phyloP scores from a whole-genome alignment of 1,139 yeast species.

The Yamadazyma dushanensis region DNA sequence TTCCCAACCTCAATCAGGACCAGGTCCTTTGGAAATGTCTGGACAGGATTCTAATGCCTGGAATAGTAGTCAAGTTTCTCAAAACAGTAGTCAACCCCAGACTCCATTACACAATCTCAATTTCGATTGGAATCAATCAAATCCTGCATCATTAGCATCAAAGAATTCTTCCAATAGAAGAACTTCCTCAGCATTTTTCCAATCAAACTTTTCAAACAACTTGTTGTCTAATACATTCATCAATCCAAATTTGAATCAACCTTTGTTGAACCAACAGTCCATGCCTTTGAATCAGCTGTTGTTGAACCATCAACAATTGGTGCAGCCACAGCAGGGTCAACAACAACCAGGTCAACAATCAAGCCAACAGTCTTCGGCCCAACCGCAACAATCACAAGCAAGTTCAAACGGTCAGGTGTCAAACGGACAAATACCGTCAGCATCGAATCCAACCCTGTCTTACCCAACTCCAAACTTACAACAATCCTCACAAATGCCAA shows the following conservation, averaged over 20 bases:
- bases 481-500: constrained; percentile 1
- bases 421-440: constrained; percentile 4
- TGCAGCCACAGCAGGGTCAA: constrained; percentile 3
- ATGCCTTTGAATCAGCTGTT: constrained; percentile 6
- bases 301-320: constrained; percentile 4
- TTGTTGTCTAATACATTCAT: constrained; percentile 12
- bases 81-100: constrained; percentile 33
- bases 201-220: constrained; percentile 18
- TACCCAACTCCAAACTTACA: constrained; percentile 3
- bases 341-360: constrained; percentile 7
- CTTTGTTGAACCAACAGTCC: constrained; percentile 11
- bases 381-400: constrained; percentile 10
- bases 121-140: constrained; percentile 33
- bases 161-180: constrained; percentile 20
- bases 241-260: constrained; percentile 10
- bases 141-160: constrained; percentile 16
- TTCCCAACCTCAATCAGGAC: constrained; percentile 17
- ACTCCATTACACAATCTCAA: constrained; percentile 39
- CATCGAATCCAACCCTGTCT: constrained; percentile 6
- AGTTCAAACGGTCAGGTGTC: constrained; percentile 1
- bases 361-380: constrained; percentile 11
- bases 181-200: constrained; percentile 38
- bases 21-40: constrained; percentile 11
- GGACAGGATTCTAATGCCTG: constrained; percentile 17
- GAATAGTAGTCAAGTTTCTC: constrained; percentile 14